These are phyloP conservation scores for Leptodermis oblonga DNA, from an alignment of 257 asterid species.

Conservation along the genomic window DNA sequence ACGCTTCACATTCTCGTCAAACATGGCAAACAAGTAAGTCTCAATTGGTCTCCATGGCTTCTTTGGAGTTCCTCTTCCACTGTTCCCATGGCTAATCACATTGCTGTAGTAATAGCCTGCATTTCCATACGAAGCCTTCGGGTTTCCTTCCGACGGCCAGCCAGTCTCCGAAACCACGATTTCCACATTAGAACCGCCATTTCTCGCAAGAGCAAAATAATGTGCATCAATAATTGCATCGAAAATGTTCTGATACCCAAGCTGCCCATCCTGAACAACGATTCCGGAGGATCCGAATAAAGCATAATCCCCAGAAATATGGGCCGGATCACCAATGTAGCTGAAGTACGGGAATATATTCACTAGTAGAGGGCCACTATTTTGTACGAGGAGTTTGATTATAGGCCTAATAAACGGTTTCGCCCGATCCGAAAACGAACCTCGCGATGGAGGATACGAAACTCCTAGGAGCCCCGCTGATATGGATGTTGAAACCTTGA, in stretches of 20 bases:
- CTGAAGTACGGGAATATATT: slow-evolving; percentile 30
- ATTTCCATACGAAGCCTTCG: not conserved
- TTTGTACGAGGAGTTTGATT: slow-evolving; percentile 13
- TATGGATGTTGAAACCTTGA: slow-evolving; percentile 32
- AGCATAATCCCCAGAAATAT: slow-evolving; percentile 18
- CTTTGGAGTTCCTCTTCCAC: slow-evolving; percentile 35
- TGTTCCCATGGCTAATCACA: slow-evolving; percentile 17
- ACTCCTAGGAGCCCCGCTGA: slow-evolving; percentile 10
- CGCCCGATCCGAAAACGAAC: slow-evolving; percentile 2
- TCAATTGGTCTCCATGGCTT: slow-evolving; percentile 26
- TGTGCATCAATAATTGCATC: slow-evolving; percentile 31
- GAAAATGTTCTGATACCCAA: slow-evolving; percentile 29
- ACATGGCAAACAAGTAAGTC: slow-evolving; percentile 51
- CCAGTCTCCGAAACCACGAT: not conserved
- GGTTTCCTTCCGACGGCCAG: not conserved
- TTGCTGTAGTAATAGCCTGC: slow-evolving; percentile 13
- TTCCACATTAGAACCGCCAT: not conserved
- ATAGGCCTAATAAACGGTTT: slow-evolving; percentile 15
- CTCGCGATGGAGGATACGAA: slow-evolving; percentile 30
- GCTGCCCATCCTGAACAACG: slow-evolving; percentile 22
- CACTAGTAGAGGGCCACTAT: slow-evolving; percentile 23
- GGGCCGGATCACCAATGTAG: slow-evolving; percentile 1
- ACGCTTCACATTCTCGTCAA: slow-evolving; percentile 28
- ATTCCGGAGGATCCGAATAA: slow-evolving; percentile 11
- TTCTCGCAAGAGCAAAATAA: slow-evolving; percentile 25